Evolutionary conservation across 1,139 yeast genomes (phyloP), one percentile per base, ranked within the genome.

Genomic region (Hanseniaspora gamundiae): DNA sequence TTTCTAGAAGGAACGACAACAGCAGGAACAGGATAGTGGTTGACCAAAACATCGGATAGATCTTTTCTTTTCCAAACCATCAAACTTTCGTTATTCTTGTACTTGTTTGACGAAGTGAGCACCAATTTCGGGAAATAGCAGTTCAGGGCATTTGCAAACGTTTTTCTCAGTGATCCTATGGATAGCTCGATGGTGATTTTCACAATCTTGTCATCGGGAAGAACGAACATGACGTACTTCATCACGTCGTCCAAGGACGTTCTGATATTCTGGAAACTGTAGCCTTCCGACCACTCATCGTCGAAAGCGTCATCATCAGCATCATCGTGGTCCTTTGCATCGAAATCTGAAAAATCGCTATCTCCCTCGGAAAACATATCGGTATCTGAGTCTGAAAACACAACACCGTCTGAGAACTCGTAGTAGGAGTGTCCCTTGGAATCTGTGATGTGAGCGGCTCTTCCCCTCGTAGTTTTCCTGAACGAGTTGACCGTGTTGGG

Each of bases 1-100:
- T 80, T 78, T 50, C 69, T 66, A 1, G 84, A 79, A 0, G 91
- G 87, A 0, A 77, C 80, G 29, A 80, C 71, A 26, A 80, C 68
- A 6, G 78, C 73, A 0, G 93, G 91, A n/a, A 80, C 67, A 1
- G 84, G 80, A 52, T 73, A 79, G 48, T 70, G 68, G 48, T 74
- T 75, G 30, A 79, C 80, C 43, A 81, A 62, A 43, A 80, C 64
- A 56, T 81, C 88, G 26, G 79, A 73, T 40, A 82, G 58, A 49
- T 76, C 69, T 14, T 77, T 73, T 2, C 83, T 74, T 28, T 65
- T 65, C 83, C 85, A 78, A 9, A 80, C 71, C 43, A 73, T 67
- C 19, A 77, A 62, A 13, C 80, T 81, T 3, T 76, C 73, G 38
- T 59, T 59, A 31, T 57, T 58, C 36, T 73, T 64, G 35, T 70